phyloP scores from a whole-genome alignment of 768 basidiomycete genomes.

The Russula abietina region DNA sequence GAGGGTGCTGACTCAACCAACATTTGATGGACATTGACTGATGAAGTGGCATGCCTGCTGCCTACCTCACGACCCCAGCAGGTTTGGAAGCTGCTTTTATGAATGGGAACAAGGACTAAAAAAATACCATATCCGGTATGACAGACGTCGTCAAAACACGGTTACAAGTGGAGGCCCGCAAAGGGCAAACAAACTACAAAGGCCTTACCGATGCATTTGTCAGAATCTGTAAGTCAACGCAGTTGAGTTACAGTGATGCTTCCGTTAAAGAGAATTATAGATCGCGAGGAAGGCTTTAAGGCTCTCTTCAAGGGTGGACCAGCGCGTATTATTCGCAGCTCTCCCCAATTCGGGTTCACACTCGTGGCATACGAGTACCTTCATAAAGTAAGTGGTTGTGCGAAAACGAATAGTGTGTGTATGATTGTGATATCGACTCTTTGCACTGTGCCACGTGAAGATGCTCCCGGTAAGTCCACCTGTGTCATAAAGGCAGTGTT shows the following conservation, averaged over 20 bases:
- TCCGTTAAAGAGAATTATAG: slow-evolving; percentile 35
- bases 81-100: slow-evolving; percentile 34
- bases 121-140: slow-evolving; percentile 5
- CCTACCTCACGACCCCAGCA: slow-evolving; percentile 87
- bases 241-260: not conserved
- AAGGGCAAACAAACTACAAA: slow-evolving; percentile 88
- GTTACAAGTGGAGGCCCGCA: slow-evolving; percentile 85
- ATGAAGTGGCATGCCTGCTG: slow-evolving; percentile 94
- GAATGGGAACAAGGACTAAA: slow-evolving; percentile 14
- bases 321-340: slow-evolving; percentile 81
- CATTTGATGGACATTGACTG: slow-evolving; percentile 20
- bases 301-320: slow-evolving; percentile 91
- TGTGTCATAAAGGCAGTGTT: not conserved
- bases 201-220: slow-evolving; percentile 83
- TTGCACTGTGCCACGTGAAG: slow-evolving; percentile 1
- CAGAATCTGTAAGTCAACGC: slow-evolving; percentile 67
- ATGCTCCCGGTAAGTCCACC: slow-evolving; percentile 20
- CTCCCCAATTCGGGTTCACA: slow-evolving; percentile 93
- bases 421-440: not conserved
- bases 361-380: slow-evolving; percentile 74
- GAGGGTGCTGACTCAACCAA: slow-evolving; percentile 6
- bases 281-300: slow-evolving; percentile 80
- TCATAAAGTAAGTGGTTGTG: slow-evolving; percentile 43
- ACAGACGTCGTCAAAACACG: slow-evolving; percentile 97
- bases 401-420: not conserved